Evolutionary conservation across 2,329 filamentous ascomycete genomes (phyloP), one percentile per base, ranked within the genome.

Genomic region (Magnaporthales sp.): DNA sequence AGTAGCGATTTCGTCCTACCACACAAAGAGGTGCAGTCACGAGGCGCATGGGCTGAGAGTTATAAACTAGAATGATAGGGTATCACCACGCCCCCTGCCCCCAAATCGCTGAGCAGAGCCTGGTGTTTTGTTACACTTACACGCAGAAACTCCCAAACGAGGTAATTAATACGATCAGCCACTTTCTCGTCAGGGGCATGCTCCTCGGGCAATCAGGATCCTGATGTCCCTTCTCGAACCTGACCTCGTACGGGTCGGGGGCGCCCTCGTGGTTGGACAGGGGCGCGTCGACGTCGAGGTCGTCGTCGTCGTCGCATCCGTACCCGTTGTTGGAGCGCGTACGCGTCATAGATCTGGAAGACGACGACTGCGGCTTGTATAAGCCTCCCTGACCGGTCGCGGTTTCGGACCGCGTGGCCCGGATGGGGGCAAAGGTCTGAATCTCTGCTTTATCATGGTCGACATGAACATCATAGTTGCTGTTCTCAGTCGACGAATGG

Each of bases 151-250:
- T 91, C 8, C 89, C 90, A 66, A 84, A 75, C 10, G 89, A 88
- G n/a, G 93, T 83, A 67, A 97, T 89, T 46, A 87, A 71, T 1
- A 93, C 88, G 68, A 97, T 89, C 31, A 87, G 67, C 94, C 94
- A 97, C 74, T 93, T 93, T 68, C 86, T 84, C n/a, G 77, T 74
- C 22, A 76, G 82, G 19, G 77, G 79, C 80, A 92, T 87, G 74
- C 86, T 92, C 67, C 89, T 86, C 0, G 93, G 93, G 71, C 89
- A 91, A 76, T 86, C 75, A 0, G 90, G 89, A 74, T 97, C 93
- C 63, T 81, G 78, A 67, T 92, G 88, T 5, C 83, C 83, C 15
- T 68, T 70, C 54, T 94, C 90, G 85, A 91, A 97, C 7, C 77
- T 77, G 24, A 98, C 92, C 68, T 92, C 84, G 71, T 86, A 93